A percentile compares a stretch with the other conserved stretches of the same genome.
Conservation (phyloP, 495 filamentous ascomycete species). For the Hypoxylon intermedium region DNA sequence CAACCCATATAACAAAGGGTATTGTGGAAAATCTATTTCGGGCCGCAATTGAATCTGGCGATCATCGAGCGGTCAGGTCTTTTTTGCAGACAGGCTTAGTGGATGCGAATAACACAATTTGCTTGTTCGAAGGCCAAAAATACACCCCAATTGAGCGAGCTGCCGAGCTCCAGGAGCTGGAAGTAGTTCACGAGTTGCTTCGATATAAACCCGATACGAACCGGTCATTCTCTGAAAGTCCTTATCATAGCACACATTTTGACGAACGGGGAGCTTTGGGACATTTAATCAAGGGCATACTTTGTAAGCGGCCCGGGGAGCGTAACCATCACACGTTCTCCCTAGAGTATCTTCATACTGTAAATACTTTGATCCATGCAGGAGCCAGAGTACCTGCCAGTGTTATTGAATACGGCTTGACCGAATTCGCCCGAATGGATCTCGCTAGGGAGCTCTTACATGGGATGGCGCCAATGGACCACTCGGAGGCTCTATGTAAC, state of each 20-base stretch:
- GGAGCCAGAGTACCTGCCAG: not conserved
- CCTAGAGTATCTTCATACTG: slow-evolving; percentile 1
- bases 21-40: slow-evolving; percentile 27
- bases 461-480: not conserved
- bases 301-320: not conserved
- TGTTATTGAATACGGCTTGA: not conserved
- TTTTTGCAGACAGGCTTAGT: slow-evolving; percentile 13
- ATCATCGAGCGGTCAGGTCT: slow-evolving; percentile 1
- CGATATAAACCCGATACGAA: slow-evolving; percentile 2
- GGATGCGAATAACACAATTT: slow-evolving; percentile 13
- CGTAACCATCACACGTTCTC: not conserved
- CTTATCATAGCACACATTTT: not conserved
- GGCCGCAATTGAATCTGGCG: slow-evolving; percentile 23
- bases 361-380: slow-evolving; percentile 13
- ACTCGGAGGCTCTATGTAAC: not conserved
- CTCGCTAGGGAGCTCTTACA: slow-evolving; percentile 10
- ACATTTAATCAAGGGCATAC: not conserved
- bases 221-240: not conserved
- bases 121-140: not conserved
- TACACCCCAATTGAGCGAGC: slow-evolving; percentile 21
- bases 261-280: not conserved
- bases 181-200: slow-evolving; percentile 21
- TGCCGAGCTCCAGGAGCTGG: slow-evolving; percentile 1
- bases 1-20: not conserved
- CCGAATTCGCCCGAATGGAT: slow-evolving; percentile 5